Percentiles rank a stretch among this genome's conserved stretches.
These are phyloP conservation scores for Ophiostoma perfectum DNA, from an alignment of 2,329 filamentous ascomycete species.

Conservation along the genomic window DNA sequence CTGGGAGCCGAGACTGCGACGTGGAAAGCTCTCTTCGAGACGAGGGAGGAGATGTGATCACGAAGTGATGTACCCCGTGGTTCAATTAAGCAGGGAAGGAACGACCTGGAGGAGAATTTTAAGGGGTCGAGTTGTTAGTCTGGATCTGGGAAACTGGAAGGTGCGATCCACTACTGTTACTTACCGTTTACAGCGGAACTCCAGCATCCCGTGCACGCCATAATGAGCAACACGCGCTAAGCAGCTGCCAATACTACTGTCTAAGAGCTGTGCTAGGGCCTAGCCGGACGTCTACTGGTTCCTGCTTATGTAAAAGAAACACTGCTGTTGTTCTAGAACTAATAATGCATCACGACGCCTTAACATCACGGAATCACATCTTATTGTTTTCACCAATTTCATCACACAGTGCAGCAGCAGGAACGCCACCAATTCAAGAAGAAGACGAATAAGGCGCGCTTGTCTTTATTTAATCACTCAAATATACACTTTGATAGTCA, in stretches of 20 bases:
- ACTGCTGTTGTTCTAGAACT: not conserved
- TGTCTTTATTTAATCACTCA: too few relatives aligned
- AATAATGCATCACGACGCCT: not conserved
- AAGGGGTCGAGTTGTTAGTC: not conserved
- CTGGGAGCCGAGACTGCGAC: not conserved
- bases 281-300: not conserved
- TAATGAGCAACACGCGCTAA: not conserved
- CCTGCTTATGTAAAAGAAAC: not conserved
- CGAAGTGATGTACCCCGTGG: not conserved
- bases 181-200: not conserved
- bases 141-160: not conserved
- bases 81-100: not conserved
- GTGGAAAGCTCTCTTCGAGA: not conserved
- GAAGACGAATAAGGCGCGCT: too few relatives aligned
- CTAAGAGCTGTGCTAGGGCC: not conserved
- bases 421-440: too few relatives aligned
- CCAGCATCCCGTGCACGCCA: not conserved
- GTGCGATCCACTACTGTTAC: not conserved
- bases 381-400: not conserved
- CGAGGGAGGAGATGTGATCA: too few relatives aligned
- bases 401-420: not conserved
- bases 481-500: too few relatives aligned
- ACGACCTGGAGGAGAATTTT: constrained; percentile 9
- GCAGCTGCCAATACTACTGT: not conserved
- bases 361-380: not conserved